phyloP scores from a whole-genome alignment of 805 yeast genomes.

The Yarrowia sp. region DNA sequence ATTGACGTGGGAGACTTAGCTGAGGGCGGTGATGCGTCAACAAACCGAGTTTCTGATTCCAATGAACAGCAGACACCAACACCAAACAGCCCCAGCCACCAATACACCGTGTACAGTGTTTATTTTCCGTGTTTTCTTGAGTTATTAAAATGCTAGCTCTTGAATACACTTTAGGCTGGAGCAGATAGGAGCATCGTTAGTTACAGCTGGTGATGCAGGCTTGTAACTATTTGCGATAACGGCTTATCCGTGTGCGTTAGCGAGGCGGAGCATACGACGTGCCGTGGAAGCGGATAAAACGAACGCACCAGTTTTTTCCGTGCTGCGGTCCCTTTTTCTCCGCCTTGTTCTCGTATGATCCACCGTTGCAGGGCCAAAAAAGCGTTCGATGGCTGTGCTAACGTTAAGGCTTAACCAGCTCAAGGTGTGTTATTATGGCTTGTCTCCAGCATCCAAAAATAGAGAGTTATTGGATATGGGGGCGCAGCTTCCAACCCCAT shows the following conservation, averaged over 20 bases:
- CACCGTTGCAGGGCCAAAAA: neutral
- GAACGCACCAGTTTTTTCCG: no score
- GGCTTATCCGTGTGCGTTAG: neutral
- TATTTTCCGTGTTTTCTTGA: neutral
- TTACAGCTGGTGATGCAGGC: neutral
- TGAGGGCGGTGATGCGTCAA: no score
- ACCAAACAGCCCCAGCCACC: no score
- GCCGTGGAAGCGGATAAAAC: no score
- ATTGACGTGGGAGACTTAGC: no score
- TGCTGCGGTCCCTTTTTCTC: neutral
- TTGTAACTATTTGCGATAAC: neutral
- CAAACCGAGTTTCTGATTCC: no score
- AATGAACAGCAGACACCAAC: no score
- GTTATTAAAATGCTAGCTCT: neutral
- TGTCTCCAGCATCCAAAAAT: constrained; percentile 4
- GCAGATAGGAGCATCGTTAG: neutral
- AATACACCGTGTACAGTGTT: no score
- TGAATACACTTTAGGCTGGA: neutral
- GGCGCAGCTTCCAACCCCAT: neutral
- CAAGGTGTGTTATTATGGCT: neutral
- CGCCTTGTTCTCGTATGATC: neutral
- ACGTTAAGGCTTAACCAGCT: constrained; percentile 5
- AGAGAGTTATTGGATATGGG: neutral
- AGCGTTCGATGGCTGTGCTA: constrained; percentile 7
- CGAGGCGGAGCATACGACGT: neutral